These are phyloP conservation scores for Nicotiana paniculata DNA, from an alignment of 257 asterid genomes.

Conservation along the genomic window DNA sequence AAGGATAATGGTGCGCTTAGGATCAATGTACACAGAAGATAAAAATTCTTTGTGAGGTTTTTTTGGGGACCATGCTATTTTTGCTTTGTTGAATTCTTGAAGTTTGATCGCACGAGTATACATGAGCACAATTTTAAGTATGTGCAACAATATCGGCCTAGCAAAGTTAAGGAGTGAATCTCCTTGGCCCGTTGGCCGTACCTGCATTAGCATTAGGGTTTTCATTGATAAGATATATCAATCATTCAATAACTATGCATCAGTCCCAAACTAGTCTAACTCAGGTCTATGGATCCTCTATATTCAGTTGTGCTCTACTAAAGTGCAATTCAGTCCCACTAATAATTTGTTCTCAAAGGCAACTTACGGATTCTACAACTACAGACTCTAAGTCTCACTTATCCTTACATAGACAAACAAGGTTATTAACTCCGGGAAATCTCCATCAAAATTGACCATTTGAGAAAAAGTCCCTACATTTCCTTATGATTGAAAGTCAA, in stretches of 20 bases:
- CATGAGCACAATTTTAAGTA: neutral
- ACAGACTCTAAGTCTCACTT: neutral
- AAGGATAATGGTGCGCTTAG: neutral
- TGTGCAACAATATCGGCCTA: too few relatives aligned
- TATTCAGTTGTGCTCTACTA: neutral
- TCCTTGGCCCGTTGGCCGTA: too few relatives aligned
- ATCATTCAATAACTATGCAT: neutral
- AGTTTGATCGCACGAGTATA: neutral
- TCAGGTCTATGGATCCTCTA: neutral
- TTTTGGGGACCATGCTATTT: neutral
- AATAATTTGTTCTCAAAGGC: neutral
- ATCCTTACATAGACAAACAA: neutral
- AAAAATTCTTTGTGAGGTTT: neutral
- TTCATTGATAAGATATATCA: neutral
- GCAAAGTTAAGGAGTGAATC: too few relatives aligned
- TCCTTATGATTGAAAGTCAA: neutral
- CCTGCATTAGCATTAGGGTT: neutral
- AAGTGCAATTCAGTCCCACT: neutral
- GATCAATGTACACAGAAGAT: neutral
- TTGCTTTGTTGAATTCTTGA: neutral
- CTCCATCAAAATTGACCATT: neutral
- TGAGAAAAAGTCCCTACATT: neutral
- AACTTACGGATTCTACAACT: neutral
- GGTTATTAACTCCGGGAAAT: neutral
- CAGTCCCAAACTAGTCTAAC: neutral